Conservation (phyloP, 345 rosid genomes). For the Triadica sebifera region DNA sequence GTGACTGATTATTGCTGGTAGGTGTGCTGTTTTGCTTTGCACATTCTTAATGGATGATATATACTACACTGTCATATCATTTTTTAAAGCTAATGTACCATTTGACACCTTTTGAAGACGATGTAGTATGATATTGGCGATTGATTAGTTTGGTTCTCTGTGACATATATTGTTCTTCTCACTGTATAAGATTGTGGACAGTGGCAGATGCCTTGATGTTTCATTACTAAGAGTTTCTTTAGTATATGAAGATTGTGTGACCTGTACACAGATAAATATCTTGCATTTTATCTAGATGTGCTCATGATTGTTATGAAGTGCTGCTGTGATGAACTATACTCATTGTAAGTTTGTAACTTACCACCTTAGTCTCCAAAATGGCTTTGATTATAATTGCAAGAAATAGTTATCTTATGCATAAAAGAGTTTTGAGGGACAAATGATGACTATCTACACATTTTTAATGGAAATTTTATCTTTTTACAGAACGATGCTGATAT, state of each 20-base stretch:
- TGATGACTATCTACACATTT: no score
- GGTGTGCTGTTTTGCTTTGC: slow-evolving; percentile 17
- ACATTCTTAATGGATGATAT: neutral
- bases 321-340: no score
- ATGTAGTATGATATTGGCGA: slow-evolving; percentile 7
- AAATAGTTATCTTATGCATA: no score
- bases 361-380: no score
- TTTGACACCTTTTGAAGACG: slow-evolving; percentile 14
- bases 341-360: no score
- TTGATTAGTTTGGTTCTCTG: neutral
- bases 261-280: neutral
- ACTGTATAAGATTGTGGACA: slow-evolving; percentile 10
- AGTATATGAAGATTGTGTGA: neutral
- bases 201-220: neutral
- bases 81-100: slow-evolving; percentile 20
- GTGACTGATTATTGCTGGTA: neutral
- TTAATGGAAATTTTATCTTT: no score
- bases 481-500: no score
- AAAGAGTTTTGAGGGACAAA: no score
- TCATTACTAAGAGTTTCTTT: neutral
- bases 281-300: neutral
- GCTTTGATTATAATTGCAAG: no score
- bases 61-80: neutral
- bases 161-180: neutral
- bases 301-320: neutral